These are phyloP conservation scores for Coprinopsis cinerea DNA, from an alignment of 768 basidiomycete species.

Conservation along the genomic window DNA sequence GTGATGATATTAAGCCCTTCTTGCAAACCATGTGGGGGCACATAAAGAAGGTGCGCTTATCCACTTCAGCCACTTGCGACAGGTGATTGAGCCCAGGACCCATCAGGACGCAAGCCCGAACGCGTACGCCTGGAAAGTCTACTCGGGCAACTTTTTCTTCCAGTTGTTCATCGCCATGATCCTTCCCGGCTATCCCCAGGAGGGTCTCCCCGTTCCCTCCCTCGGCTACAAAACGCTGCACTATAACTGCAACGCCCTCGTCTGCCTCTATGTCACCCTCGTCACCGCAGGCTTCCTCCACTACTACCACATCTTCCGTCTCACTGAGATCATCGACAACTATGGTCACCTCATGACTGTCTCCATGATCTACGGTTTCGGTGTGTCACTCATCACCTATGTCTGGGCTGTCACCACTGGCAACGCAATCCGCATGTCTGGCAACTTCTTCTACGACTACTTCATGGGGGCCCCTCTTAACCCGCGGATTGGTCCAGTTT, in stretches of 20 bases:
- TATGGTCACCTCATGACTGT: conserved; percentile 96
- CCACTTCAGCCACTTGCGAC: neutral
- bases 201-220: conserved; percentile 95
- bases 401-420: conserved; percentile 71
- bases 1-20: conserved; percentile 73
- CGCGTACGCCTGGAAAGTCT: conserved; percentile 82
- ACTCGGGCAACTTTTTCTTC: conserved; percentile 80
- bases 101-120: conserved; percentile 87
- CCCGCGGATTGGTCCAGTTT: conserved; percentile 85
- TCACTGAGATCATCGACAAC: conserved; percentile 93
- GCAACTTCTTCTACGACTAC: conserved; percentile 88
- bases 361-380: conserved; percentile 87
- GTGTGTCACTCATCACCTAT: conserved; percentile 76
- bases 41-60: conserved; percentile 52
- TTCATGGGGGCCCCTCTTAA: conserved; percentile 97
- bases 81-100: neutral
- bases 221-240: conserved; percentile 86
- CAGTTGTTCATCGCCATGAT: conserved; percentile 88
- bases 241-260: conserved; percentile 96
- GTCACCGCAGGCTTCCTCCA: conserved; percentile 71
- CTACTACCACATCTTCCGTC: conserved; percentile 75
- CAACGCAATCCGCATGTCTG: conserved; percentile 89
- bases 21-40: conserved; percentile 81
- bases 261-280: conserved; percentile 79
- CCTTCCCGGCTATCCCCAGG: conserved; percentile 88